Evolutionary conservation across 208 protist species (phyloP).

Genomic region (Leishmania tropica): DNA sequence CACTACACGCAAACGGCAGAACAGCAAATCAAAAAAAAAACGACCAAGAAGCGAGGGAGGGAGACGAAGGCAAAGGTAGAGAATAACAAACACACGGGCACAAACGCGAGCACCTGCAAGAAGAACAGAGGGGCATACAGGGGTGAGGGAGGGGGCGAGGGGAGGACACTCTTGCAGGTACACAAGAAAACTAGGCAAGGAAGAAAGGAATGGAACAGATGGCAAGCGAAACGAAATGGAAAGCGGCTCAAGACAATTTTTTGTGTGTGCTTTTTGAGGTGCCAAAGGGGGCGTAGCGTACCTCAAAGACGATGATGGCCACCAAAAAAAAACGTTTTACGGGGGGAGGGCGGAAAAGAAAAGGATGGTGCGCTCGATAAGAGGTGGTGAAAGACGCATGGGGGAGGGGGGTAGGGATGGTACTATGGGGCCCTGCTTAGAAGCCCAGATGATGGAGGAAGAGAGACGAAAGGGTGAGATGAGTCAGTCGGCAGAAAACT

Average conservation of each 20-base stretch:
- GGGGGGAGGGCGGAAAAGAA: not conserved
- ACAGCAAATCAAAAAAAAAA: not conserved
- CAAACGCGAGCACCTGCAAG: not conserved
- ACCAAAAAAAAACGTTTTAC: too few relatives aligned
- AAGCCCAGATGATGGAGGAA: too few relatives aligned
- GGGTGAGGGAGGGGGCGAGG: not conserved
- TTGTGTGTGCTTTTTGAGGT: too few relatives aligned
- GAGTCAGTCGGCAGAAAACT: not conserved
- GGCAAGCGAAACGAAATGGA: not conserved
- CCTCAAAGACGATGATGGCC: not conserved
- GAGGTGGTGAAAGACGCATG: not conserved
- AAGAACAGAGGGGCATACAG: not conserved
- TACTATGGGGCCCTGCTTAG: too few relatives aligned
- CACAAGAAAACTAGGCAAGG: conserved; percentile 11
- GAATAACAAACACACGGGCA: not conserved
- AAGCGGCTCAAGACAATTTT: not conserved
- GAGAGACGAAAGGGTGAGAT: too few relatives aligned
- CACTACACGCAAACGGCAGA: not conserved
- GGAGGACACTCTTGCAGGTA: not conserved
- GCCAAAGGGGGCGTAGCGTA: not conserved
- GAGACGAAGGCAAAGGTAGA: not conserved
- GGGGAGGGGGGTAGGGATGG: not conserved
- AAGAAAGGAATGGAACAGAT: not conserved
- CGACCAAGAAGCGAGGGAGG: not conserved
- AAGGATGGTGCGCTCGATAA: not conserved